Percentiles rank a stretch among this genome's conserved stretches.
phyloP scores from a whole-genome alignment of 2,329 filamentous ascomycete species.

The Scolecobasidium constrictum region DNA sequence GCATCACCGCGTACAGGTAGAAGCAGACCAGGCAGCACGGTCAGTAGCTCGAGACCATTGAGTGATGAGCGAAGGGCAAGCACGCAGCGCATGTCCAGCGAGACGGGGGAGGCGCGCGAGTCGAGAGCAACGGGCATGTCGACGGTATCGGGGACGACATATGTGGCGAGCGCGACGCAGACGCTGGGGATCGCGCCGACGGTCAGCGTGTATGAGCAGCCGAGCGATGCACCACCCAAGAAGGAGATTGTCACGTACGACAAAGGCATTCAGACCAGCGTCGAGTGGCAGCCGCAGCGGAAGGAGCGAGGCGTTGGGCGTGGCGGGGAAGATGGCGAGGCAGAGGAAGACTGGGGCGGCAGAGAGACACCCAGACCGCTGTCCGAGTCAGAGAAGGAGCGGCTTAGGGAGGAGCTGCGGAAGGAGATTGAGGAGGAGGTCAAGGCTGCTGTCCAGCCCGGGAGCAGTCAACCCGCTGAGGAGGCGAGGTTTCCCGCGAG shows the following conservation, averaged over 20 bases:
- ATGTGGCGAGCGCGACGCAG: constrained; percentile 44
- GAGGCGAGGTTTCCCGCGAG: constrained; percentile 61
- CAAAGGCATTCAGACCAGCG: constrained; percentile 87
- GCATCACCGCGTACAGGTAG: constrained; percentile 28
- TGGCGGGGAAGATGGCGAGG: constrained; percentile 53
- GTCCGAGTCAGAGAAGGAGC: constrained; percentile 72
- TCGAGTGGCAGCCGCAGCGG: constrained; percentile 50
- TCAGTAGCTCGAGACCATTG: constrained; percentile 63
- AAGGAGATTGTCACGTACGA: constrained; percentile 88
- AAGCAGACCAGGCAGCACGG: constrained; percentile 76
- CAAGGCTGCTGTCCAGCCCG: constrained; percentile 48
- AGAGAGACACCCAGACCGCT: constrained; percentile 40
- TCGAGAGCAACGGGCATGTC: constrained; percentile 25
- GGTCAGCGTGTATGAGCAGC: constrained; percentile 71
- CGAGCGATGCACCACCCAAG: constrained; percentile 50
- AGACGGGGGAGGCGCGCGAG: constrained; percentile 19
- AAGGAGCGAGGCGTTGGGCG: constrained; percentile 17
- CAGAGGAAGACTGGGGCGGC: constrained; percentile 42
- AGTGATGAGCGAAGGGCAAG: constrained; percentile 53
- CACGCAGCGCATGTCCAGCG: constrained; percentile 9
- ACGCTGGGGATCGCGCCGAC: constrained; percentile 63
- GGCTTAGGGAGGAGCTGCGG: constrained; percentile 72
- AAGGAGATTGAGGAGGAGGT: constrained; percentile 91
- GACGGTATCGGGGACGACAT: constrained; percentile 4
- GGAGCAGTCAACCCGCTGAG: constrained; percentile 27